Conservation (phyloP, 1,284 basidiomycete species). For the Clitocybe nebularis region DNA sequence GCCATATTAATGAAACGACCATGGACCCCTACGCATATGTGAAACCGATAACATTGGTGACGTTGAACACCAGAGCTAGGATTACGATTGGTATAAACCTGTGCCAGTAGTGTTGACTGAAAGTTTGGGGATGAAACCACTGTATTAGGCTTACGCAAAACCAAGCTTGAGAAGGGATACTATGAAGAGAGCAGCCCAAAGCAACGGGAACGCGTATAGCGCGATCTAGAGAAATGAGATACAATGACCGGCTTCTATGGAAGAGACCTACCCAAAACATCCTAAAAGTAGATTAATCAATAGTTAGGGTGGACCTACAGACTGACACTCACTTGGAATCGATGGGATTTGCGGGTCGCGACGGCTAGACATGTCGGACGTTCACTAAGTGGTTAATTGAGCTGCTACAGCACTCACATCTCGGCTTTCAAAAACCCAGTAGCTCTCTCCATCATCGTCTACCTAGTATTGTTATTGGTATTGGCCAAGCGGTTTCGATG, state of each 20-base stretch:
- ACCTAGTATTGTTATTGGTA: slow-evolving; percentile 43
- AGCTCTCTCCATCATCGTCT: slow-evolving; percentile 92
- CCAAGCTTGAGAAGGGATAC: slow-evolving; percentile 87
- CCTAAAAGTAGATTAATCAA: slow-evolving; percentile 34
- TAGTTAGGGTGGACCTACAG: background rate
- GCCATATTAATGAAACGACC: slow-evolving; percentile 3
- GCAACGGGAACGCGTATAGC: slow-evolving; percentile 83
- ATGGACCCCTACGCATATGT: slow-evolving; percentile 73
- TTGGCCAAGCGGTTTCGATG: background rate
- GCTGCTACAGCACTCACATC: slow-evolving; percentile 82
- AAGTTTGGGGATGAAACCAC: background rate
- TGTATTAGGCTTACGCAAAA: slow-evolving; percentile 59
- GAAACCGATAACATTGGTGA: slow-evolving; percentile 90
- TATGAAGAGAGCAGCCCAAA: slow-evolving; percentile 84
- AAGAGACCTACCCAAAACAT: slow-evolving; percentile 80
- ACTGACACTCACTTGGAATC: slow-evolving; percentile 72
- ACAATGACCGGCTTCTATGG: slow-evolving; percentile 1
- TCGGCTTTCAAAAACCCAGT: slow-evolving; percentile 93
- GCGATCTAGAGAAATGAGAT: slow-evolving; percentile 59
- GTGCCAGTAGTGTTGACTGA: slow-evolving; percentile 49
- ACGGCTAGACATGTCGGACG: slow-evolving; percentile 69
- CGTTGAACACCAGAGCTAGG: slow-evolving; percentile 87
- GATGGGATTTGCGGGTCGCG: slow-evolving; percentile 83
- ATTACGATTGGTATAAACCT: slow-evolving; percentile 86
- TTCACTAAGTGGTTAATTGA: no score